Conservation (phyloP, 2,329 filamentous ascomycete species). For the Microdochium bolleyi region DNA sequence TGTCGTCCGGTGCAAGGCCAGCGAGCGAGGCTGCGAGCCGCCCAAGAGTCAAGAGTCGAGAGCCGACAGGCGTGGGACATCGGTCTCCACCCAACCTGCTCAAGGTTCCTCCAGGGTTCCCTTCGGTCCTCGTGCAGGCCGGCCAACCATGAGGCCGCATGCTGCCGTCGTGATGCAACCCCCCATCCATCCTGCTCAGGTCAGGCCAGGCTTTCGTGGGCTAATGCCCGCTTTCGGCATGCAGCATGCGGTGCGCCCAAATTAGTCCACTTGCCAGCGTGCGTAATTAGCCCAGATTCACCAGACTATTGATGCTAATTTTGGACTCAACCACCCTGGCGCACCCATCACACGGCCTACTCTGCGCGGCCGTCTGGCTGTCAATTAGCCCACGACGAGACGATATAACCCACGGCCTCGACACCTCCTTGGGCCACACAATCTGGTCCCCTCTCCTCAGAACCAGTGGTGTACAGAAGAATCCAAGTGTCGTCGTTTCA, state of each 20-base stretch:
- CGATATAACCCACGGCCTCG: not conserved
- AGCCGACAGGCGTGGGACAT: too few relatives aligned
- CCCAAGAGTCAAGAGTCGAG: too few relatives aligned
- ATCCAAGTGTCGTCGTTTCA: conserved; percentile 45
- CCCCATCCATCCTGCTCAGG: not conserved
- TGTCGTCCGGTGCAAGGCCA: not conserved
- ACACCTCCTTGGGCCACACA: not conserved
- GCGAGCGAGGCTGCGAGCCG: not conserved
- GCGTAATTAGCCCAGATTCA: conserved; percentile 12
- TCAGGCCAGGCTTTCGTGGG: not conserved
- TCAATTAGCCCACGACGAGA: not conserved
- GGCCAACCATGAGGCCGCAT: not conserved
- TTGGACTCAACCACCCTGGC: conserved; percentile 6
- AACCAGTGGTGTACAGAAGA: not conserved
- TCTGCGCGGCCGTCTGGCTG: not conserved
- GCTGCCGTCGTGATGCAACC: not conserved
- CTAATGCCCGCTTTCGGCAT: not conserved
- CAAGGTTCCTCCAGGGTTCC: not conserved
- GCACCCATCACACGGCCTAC: not conserved
- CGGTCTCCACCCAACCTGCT: not conserved
- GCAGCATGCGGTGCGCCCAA: conserved; percentile 4
- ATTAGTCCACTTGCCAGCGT: conserved; percentile 11
- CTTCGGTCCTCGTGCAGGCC: not conserved
- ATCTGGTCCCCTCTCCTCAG: not conserved
- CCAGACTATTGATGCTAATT: conserved; percentile 7